Evolutionary conservation across 306 rosid genomes (phyloP), one percentile per base, ranked within the genome.

Genomic region (Corylus avellana): DNA sequence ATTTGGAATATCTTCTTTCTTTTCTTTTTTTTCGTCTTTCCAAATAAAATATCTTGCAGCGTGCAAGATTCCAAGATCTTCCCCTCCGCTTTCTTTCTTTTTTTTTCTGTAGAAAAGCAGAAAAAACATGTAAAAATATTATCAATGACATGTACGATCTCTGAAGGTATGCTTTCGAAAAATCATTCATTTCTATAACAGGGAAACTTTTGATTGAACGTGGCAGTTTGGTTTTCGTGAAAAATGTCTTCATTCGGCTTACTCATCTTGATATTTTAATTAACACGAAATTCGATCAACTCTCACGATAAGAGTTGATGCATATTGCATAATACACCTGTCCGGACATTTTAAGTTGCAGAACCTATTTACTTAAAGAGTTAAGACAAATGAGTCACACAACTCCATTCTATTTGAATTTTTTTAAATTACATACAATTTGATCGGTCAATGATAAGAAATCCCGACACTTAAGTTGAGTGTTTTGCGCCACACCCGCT

Each of bases 41-140:
- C 68, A 64, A 20, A 7, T 12, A 50, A 75, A 75, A 75, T 8
- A 44, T 50, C 2, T 61, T 42, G 7, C 39, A n/a, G 87, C 79
- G 79, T 80, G 87, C 82, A 72, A 80, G 35, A 12, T 25, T 13
- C 16, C 17, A 9, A 25, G 27, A 55, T 77, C 51, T 44, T 51
- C 61, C 25, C 46, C 3, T 35, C 47, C 75, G 0, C 2, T 1
- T 32, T 32, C 2, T 32, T 32, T 29, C 0, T 29, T 29, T 32
- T 32, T 25, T 62, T 75, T 56, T 76, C 61, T 66, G 27, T 10
- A 49, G 22, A 48, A 49, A 72, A 76, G 69, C 44, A 72, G 0
- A 50, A 55, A 72, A 27, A 53, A 49, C 68, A 8, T 42, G 61
- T n/a, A 71, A 51, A 50, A 53, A 62, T 64, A 49, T 55, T 8